Percentiles rank a stretch among this genome's conserved stretches.
Conservation (phyloP, 106 monocot genomes). For the Narthecium ossifragum region DNA sequence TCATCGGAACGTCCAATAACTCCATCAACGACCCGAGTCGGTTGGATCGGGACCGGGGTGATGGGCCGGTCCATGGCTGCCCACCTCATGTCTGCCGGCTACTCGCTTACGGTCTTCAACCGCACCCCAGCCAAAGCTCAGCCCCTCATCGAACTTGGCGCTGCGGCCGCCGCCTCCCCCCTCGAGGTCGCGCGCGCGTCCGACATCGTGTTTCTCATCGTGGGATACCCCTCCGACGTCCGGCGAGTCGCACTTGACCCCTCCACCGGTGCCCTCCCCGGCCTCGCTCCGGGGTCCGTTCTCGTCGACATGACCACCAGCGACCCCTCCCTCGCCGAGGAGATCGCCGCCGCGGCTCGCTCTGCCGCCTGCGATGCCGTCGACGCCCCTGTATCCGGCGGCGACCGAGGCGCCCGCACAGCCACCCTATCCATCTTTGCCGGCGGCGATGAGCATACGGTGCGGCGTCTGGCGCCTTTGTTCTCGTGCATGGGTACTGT, state of each 20-base stretch:
- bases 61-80: slow-evolving; percentile 81
- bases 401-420: slow-evolving; percentile 70
- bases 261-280: slow-evolving; percentile 35
- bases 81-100: slow-evolving; percentile 74
- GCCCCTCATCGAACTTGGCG: slow-evolving; percentile 57
- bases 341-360: slow-evolving; percentile 41
- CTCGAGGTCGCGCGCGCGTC: slow-evolving; percentile 40
- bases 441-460: slow-evolving; percentile 47
- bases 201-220: slow-evolving; percentile 84
- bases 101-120: slow-evolving; percentile 80
- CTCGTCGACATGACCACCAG: slow-evolving; percentile 92
- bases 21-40: slow-evolving; percentile 51
- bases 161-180: slow-evolving; percentile 52
- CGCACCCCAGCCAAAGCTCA: slow-evolving; percentile 70
- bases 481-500: slow-evolving; percentile 65
- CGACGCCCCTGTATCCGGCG: slow-evolving; percentile 93
- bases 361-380: slow-evolving; percentile 31
- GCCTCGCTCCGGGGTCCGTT: slow-evolving; percentile 44
- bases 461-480: slow-evolving; percentile 42
- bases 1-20: neutral
- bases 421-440: slow-evolving; percentile 78
- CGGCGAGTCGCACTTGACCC: slow-evolving; percentile 55
- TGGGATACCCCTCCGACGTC: slow-evolving; percentile 82
- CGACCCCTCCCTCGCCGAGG: slow-evolving; percentile 76
- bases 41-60: slow-evolving; percentile 86